Base-by-base conservation (phyloP, 148 eudicot species). In the Silene conica region DNA sequence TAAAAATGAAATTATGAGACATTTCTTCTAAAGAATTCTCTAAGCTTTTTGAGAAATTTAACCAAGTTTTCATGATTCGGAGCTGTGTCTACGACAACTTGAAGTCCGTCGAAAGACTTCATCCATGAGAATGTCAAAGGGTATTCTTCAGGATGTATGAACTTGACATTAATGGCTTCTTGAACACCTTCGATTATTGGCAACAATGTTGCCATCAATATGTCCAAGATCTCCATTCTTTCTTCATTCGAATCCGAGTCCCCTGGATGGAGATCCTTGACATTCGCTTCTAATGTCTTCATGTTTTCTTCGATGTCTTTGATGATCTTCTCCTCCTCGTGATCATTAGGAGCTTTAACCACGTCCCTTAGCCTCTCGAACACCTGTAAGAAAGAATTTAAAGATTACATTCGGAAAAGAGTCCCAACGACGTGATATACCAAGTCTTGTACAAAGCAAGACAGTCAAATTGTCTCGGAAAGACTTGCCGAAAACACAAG, bases 211-310 rank as follows among this genome's bases (percentile, higher is more conserved):
- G 38, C 45, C 73, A 80, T 80, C 69, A 80, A 48, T 64, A 80
- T 75, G 72, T 80, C 82, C 16, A 80, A 43, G 16, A 71, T 46
- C 3, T 57, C 62, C 76, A 75, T 80, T 2, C 18, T 66, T 80
- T 80, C 62, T 31, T 31, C 34, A 31, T 5, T 31, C 34, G 4
- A 31, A 31, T 31, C 4, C 55, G 65, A 20, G 26, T 9, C 56
- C 20, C 8, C 54, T 71, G 70, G 41, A 58, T 65, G 56, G 14
- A 80, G 65, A 5, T 80, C 73, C 38, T 66, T n/a, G 23, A 75
- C 82, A 21, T 80, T 80, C 58, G 69, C 76, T 80, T 80, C 82
- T 38, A 80, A 20, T 75, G 75, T 80, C 46, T 31, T 70, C 82
- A 79, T 79, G 67, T 8, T 79, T 55, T 74, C 78, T 68, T 79